These are phyloP conservation scores for Annona squamosa DNA, from an alignment of 164 flowering plant species.

Conservation along the genomic window DNA sequence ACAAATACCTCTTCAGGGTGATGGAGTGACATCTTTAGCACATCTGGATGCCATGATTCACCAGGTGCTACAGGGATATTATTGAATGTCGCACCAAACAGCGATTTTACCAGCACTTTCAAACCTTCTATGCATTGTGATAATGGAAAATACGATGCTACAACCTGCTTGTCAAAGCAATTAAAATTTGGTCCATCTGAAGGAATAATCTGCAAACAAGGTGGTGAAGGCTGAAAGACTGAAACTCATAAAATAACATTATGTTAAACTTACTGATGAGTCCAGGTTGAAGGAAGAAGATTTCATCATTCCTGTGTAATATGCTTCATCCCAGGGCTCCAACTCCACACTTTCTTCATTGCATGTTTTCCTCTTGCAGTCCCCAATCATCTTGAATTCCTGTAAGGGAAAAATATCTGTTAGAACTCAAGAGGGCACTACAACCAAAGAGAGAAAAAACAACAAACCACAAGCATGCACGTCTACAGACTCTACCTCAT, in stretches of 20 bases:
- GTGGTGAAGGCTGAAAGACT: not conserved
- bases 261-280: slow-evolving; percentile 38
- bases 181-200: not conserved
- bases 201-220: not conserved
- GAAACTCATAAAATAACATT: slow-evolving; percentile 7
- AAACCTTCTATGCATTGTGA: slow-evolving; percentile 86
- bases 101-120: slow-evolving; percentile 67
- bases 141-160: slow-evolving; percentile 79
- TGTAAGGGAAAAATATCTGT: slow-evolving; percentile 15
- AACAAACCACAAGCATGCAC: not conserved
- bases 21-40: slow-evolving; percentile 76
- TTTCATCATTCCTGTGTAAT: slow-evolving; percentile 79
- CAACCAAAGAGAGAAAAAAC: not conserved
- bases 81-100: slow-evolving; percentile 74
- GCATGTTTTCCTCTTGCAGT: slow-evolving; percentile 49
- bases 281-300: slow-evolving; percentile 57
- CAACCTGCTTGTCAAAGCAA: slow-evolving; percentile 43
- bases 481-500: slow-evolving; percentile 45
- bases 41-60: slow-evolving; percentile 96
- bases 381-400: slow-evolving; percentile 61
- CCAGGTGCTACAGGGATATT: slow-evolving; percentile 68
- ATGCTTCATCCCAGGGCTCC: slow-evolving; percentile 97
- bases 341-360: slow-evolving; percentile 40
- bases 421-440: not conserved
- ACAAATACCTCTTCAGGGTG: slow-evolving; percentile 83